Base-by-base conservation (phyloP, 441 rosid species). In the Gossypium lobatum region DNA sequence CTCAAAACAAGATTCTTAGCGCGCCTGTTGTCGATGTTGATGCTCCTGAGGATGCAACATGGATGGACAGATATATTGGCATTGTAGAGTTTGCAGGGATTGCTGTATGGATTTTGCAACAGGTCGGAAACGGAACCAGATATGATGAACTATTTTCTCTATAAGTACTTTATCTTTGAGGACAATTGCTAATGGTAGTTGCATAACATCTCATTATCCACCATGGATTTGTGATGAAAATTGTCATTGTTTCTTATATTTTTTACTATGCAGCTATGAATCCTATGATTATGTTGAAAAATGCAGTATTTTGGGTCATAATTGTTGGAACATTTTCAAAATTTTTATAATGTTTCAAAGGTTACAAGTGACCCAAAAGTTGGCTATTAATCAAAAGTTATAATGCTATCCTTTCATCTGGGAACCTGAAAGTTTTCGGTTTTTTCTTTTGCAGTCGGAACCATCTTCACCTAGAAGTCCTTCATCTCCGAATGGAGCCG, bases 21-120 rank as follows among this genome's bases (percentile, higher is more conserved):
- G 97, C 97, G 1, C 98, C 99, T 1, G 97, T 96, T 64, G 87
- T 91, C 68, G 83, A 93, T 78, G 99, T 89, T 45, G 88, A 92
- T 78, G 98, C 97, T 0, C 87, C 91, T 8, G 85, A 85, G 75
- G 96, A 92, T 77, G 96, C 97, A 8, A 81, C 80, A 71, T 96
- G 99, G 99, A 91, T 96, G 57, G 99, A 96, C 67, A 85, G 97
- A 71, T 96, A 96, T 81, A 80, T 93, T 61, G 99, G 99, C 75
- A 85, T 93, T 71, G 97, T 93, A 59, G 99, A 96, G 82, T 88
- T 91, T 74, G 96, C 98, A 6, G 99, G 99, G 58, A 92, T 96
- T 64, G 98, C 81, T 73, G 97, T 93, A 10, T 96, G 99, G 99
- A 95, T 93, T 73, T 81, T 93, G 79, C 97, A 91, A 72, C 99